A percentile compares a stretch with the other conserved stretches of the same genome.
Conservation (phyloP, 108 stramenopile genomes). For the Hondaea fermentalgiana region DNA sequence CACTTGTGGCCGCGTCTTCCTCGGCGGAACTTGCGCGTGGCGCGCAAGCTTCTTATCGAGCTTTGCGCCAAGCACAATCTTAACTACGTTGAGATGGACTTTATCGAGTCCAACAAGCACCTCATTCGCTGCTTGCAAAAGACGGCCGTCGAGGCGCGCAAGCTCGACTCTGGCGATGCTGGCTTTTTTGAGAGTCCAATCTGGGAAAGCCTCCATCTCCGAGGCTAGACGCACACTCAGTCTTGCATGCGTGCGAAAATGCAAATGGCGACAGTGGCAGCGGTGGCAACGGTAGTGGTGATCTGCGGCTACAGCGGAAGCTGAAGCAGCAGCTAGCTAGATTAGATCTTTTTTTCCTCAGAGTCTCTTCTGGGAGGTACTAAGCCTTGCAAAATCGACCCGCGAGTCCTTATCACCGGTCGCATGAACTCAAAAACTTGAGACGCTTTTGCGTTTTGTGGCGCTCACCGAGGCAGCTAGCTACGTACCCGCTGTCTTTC, state of each 20-base stretch:
- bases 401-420: no score
- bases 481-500: no score
- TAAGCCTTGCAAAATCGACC: no score
- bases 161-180: background rate
- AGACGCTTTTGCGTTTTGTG: no score
- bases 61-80: conserved; percentile 67
- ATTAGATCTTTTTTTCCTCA: no score
- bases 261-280: no score
- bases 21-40: conserved; percentile 66
- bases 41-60: conserved; percentile 48
- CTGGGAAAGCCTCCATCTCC: background rate
- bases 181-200: conserved; percentile 11
- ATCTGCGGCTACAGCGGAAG: no score
- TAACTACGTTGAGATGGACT: conserved; percentile 52
- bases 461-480: no score
- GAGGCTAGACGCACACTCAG: background rate
- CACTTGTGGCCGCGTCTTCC: conserved; percentile 81
- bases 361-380: no score
- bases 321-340: no score
- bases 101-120: conserved; percentile 53
- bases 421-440: no score
- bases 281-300: no score
- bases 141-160: background rate
- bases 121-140: background rate
- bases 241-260: background rate